Conservation (phyloP, 169 alveolate species). For the Plasmodium fragile region DNA sequence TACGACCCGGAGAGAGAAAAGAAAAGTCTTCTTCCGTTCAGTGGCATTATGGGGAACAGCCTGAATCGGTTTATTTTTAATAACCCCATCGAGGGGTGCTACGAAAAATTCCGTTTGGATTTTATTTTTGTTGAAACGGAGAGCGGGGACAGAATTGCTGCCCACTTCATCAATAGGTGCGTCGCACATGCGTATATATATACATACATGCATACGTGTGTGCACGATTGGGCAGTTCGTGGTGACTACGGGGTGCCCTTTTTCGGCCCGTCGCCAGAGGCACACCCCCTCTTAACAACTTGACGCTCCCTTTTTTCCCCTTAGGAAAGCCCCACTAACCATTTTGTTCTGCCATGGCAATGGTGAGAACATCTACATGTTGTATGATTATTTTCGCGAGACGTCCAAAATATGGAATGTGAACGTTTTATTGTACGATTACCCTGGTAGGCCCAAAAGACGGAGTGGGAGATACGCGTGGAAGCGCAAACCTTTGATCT, state of each 20-base stretch:
- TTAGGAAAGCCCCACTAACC: conserved; percentile 62
- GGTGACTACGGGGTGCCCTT: not conserved
- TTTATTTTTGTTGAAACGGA: conserved; percentile 62
- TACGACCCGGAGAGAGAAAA: conserved; percentile 12
- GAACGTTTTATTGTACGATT: conserved; percentile 59
- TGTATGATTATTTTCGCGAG: conserved; percentile 69
- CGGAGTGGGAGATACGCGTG: not conserved
- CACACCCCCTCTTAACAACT: not conserved
- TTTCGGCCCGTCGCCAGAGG: not conserved
- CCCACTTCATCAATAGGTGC: conserved; percentile 69
- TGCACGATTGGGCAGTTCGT: not conserved
- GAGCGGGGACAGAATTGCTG: conserved; percentile 59
- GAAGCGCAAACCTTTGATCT: not conserved
- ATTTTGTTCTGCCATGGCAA: conserved; percentile 71
- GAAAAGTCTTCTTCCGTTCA: not conserved
- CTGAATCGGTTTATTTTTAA: conserved; percentile 57
- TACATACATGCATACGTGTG: conserved; percentile 4
- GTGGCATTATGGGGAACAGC: conserved; percentile 49
- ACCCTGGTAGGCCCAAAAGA: conserved; percentile 50
- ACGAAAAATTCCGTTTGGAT: conserved; percentile 63
- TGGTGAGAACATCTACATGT: conserved; percentile 73
- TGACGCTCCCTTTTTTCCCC: not conserved
- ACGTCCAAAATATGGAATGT: conserved; percentile 69
- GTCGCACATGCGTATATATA: not conserved
- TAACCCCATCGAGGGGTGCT: conserved; percentile 49